phyloP scores from a whole-genome alignment of 176 grass and related monocot genomes.

The Oryza glumipatula region DNA sequence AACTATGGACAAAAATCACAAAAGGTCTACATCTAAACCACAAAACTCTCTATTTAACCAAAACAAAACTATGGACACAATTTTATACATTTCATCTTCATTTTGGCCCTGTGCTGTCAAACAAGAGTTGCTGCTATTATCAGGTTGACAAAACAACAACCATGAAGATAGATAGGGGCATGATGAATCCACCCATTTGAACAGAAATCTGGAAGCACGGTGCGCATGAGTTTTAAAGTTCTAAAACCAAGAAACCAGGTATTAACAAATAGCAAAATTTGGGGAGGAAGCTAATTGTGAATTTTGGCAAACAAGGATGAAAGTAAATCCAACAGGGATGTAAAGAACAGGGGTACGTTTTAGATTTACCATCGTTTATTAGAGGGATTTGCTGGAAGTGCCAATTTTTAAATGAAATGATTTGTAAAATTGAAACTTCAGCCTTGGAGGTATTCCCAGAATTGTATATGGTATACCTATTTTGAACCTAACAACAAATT shows the following conservation, averaged over 20 bases:
- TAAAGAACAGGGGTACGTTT: background rate
- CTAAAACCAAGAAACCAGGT: background rate
- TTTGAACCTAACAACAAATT: background rate
- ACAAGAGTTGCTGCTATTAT: background rate
- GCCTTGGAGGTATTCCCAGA: background rate
- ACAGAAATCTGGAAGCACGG: background rate
- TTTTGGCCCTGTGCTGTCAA: background rate
- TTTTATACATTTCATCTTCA: background rate
- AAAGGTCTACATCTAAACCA: background rate
- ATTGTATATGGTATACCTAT: background rate
- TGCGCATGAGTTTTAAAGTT: background rate
- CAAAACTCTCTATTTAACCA: background rate
- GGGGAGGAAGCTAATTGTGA: background rate
- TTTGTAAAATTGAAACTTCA: background rate
- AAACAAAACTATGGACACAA: background rate
- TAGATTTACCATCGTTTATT: slow-evolving; percentile 3
- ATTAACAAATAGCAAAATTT: background rate
- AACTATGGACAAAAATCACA: background rate
- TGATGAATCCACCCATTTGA: background rate
- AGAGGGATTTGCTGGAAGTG: background rate
- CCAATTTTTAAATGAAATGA: background rate
- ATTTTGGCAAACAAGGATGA: background rate
- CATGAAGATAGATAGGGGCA: background rate
- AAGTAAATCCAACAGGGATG: background rate
- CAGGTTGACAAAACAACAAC: background rate